Base-by-base conservation (phyloP, 345 rosid genomes). In the Gynandropsis gynandra region DNA sequence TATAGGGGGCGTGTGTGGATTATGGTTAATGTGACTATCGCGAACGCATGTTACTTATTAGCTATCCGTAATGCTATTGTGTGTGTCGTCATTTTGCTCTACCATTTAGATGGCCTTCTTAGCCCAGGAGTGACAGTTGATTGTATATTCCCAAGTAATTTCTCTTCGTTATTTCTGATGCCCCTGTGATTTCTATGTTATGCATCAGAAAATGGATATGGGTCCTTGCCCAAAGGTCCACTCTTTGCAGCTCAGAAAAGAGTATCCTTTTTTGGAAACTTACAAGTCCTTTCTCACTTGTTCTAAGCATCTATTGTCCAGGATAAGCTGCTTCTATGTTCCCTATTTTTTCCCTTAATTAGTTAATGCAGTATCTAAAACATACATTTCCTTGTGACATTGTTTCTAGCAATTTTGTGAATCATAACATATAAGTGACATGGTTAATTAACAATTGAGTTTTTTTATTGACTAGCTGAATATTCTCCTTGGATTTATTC, bases 221-320 rank as follows among this genome's bases (percentile, higher is more conserved):
- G 97, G 97, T 36, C 97, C 97, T 0, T 89, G 97, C 69, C 93
- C 97, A 12, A 89, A 89, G 72, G 87, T 85, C 21, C 97, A 89
- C 72, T 89, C 97, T 12, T 70, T 83, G 71, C 88, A 78, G 71
- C 85, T 89, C 55, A 69, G 97, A 65, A 83, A 86, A 79, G 95
- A 89, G 93, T 83, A 89, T 77, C 88, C 82, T 74, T 70, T 40
- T 63, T 48, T 7, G 1, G 0, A 4, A 4, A 14, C 17, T 29
- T 16, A 38, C 6, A 12, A 2, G 40, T 57, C 1, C 13, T 43
- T 55, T 4, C 21, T n/a, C 35, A 35, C 46, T 8, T 45, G 7
- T 31, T 32, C 49, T 33, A 36, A 55, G 29, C 50, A 55, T 20
- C 9, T n/a, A 7, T 38, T 41, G 29, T n/a, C n/a, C n/a, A 24